Percentiles rank a stretch among this genome's conserved stretches.
Conservation (phyloP, 106 monocot genomes). For the Chionographis japonica region DNA sequence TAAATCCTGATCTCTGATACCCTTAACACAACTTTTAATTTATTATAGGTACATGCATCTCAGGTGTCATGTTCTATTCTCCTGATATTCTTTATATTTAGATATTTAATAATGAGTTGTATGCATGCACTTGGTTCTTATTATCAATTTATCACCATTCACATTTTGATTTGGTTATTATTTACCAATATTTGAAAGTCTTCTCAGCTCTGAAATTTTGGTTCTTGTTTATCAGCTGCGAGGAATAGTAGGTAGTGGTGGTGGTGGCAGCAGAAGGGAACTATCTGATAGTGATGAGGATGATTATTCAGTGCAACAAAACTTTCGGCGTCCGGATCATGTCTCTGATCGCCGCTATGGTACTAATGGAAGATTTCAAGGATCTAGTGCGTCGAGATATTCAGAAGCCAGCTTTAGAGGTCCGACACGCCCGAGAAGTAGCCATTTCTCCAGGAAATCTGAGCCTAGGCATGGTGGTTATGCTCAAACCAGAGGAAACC, state of each 20-base stretch:
- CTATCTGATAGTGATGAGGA: neutral
- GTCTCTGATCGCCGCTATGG: conserved; percentile 2
- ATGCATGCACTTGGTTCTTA: too few relatives aligned
- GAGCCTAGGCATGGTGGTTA: neutral
- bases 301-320: conserved; percentile 2
- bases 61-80: too few relatives aligned
- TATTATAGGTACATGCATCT: too few relatives aligned
- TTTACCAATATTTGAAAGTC: neutral
- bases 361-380: conserved; percentile 10
- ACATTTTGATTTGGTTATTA: neutral
- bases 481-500: conserved; percentile 11
- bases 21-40: too few relatives aligned
- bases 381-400: conserved; percentile 2
- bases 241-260: conserved; percentile 13
- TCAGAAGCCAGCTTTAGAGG: conserved; percentile 8
- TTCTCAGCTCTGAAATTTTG: neutral
- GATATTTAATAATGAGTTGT: too few relatives aligned
- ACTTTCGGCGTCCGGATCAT: neutral
- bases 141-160: neutral
- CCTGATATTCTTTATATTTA: too few relatives aligned
- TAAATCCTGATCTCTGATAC: too few relatives aligned
- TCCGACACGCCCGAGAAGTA: neutral
- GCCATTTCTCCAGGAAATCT: neutral
- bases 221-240: conserved; percentile 18
- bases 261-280: conserved; percentile 2